Evolutionary conservation across 2,329 filamentous ascomycete genomes (phyloP).

Genomic region (Calonectria montana): DNA sequence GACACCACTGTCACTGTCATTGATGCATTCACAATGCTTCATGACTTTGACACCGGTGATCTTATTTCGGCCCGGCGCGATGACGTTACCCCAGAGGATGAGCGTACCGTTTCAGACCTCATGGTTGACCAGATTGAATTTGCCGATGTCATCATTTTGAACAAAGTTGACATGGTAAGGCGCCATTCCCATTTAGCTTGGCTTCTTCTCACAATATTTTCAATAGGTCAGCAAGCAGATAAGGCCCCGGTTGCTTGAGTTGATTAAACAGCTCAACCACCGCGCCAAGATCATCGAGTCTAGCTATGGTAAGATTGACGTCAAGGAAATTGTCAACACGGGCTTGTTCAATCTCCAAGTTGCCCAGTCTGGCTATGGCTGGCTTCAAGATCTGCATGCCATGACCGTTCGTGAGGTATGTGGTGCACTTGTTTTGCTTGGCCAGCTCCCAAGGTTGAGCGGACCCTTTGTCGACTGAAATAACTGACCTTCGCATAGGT

Average conservation of each 20-base stretch:
- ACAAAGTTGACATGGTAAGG: slow-evolving; percentile 74
- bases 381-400: slow-evolving; percentile 76
- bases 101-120: slow-evolving; percentile 78
- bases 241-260: slow-evolving; percentile 58
- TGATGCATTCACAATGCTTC: slow-evolving; percentile 78
- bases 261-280: slow-evolving; percentile 74
- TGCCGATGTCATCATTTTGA: slow-evolving; percentile 77
- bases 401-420: slow-evolving; percentile 71
- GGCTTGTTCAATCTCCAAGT: slow-evolving; percentile 72
- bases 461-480: not conserved
- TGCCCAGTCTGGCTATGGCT: slow-evolving; percentile 74
- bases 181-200: not conserved
- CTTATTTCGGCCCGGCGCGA: slow-evolving; percentile 73
- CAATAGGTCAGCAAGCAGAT: slow-evolving; percentile 52
- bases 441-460: not conserved
- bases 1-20: slow-evolving; percentile 80
- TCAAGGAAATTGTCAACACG: slow-evolving; percentile 73
- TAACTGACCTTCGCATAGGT: slow-evolving; percentile 43
- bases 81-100: slow-evolving; percentile 74
- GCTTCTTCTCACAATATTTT: not conserved
- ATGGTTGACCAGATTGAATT: slow-evolving; percentile 85
- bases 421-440: not conserved
- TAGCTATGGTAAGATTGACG: slow-evolving; percentile 68
- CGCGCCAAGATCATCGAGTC: slow-evolving; percentile 73
- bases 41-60: slow-evolving; percentile 78